Conservation (phyloP, 176 grass and related monocot genomes). For the Aegilops bicornis region DNA sequence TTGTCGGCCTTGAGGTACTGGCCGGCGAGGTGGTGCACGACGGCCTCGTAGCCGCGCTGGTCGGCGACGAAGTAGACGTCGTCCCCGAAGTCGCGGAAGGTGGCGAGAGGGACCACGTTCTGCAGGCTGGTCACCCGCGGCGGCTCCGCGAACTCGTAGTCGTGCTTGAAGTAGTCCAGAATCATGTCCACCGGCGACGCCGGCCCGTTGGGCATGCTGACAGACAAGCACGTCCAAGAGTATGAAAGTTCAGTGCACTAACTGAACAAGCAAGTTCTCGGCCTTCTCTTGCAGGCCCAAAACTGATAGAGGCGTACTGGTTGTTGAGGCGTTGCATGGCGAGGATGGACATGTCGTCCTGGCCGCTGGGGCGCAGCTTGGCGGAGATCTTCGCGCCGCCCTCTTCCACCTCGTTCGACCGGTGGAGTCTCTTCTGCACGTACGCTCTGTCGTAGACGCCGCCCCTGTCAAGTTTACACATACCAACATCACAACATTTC, state of each 20-base stretch:
- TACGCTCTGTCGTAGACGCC: conserved; percentile 19
- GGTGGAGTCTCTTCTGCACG: conserved; percentile 35
- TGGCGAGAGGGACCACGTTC: conserved; percentile 47
- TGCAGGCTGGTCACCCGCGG: conserved; percentile 63
- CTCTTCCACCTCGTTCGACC: neutral
- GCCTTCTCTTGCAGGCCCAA: too few relatives aligned
- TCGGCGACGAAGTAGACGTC: conserved; percentile 52
- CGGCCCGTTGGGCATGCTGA: conserved; percentile 17
- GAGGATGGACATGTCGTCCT: conserved; percentile 48
- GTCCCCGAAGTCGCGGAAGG: conserved; percentile 10
- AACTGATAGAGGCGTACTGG: conserved; percentile 24
- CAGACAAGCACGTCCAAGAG: neutral
- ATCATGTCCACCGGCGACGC: conserved; percentile 53
- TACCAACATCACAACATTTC: neutral
- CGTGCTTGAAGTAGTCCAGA: conserved; percentile 62
- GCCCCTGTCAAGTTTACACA: conserved; percentile 30
- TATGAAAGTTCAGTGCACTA: too few relatives aligned
- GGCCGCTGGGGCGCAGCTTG: conserved; percentile 30
- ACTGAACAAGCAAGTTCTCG: too few relatives aligned
- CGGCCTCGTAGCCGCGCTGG: conserved; percentile 18
- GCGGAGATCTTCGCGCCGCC: conserved; percentile 10
- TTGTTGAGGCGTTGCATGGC: conserved; percentile 55
- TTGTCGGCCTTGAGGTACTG: conserved; percentile 49
- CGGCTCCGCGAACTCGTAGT: conserved; percentile 31
- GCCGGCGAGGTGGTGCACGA: conserved; percentile 53